phyloP scores from a whole-genome alignment of 2,329 filamentous ascomycete genomes.

The Golovinomyces cichoracearum region DNA sequence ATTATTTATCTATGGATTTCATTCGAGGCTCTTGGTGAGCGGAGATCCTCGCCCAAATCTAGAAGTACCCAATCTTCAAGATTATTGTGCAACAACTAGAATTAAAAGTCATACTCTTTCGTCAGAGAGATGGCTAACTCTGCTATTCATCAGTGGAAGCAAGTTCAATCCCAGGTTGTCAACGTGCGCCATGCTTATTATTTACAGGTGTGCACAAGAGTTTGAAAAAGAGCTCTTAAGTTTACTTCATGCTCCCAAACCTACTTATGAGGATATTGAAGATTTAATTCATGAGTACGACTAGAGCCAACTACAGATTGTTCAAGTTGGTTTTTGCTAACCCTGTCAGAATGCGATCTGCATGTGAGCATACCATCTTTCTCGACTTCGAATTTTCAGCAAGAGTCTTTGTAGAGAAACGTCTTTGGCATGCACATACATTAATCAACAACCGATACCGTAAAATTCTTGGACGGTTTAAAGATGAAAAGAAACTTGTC shows the following conservation, averaged over 20 bases:
- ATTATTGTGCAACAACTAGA: background rate
- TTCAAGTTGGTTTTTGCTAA: conserved; percentile 5
- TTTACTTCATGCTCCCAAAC: conserved; percentile 21
- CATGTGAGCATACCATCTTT: conserved; percentile 48
- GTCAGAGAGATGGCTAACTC: conserved; percentile 8
- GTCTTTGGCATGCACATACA: conserved; percentile 56
- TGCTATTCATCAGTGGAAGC: conserved; percentile 27
- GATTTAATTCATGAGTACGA: conserved; percentile 13
- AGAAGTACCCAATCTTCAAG: conserved; percentile 21
- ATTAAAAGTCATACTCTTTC: background rate
- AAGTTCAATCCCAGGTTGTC: conserved; percentile 9
- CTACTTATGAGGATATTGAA: conserved; percentile 22
- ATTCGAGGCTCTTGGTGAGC: conserved; percentile 9
- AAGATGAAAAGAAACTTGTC: conserved; percentile 21
- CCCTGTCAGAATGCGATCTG: conserved; percentile 18
- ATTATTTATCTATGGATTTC: conserved; percentile 11
- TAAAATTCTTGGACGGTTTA: conserved; percentile 33
- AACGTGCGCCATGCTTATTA: conserved; percentile 5
- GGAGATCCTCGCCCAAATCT: conserved; percentile 26
- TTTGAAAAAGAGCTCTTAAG: conserved; percentile 23
- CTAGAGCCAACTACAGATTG: background rate
- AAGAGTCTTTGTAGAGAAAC: conserved; percentile 36
- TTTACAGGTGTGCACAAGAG: conserved; percentile 18
- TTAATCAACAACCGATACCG: conserved; percentile 57
- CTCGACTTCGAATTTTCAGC: conserved; percentile 41